Conservation (phyloP, 2,329 filamentous ascomycete species). For the Monosporascus ibericus region DNA sequence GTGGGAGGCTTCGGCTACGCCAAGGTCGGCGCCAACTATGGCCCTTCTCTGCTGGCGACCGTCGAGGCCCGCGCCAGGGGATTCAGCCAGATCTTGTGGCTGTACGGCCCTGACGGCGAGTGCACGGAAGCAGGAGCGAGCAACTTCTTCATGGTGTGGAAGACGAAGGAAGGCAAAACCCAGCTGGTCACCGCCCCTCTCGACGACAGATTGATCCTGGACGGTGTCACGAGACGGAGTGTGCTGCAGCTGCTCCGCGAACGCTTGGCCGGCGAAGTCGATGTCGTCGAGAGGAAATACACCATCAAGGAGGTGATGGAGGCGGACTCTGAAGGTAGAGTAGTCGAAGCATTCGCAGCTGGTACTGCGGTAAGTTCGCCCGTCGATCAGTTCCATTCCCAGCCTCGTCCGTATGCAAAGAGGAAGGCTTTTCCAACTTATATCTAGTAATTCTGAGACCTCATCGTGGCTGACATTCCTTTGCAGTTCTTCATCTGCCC, state of each 20-base stretch:
- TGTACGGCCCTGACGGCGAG: conserved; percentile 69
- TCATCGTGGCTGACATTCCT: conserved; percentile 5
- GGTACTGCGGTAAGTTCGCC: conserved; percentile 68
- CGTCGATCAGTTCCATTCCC: neutral
- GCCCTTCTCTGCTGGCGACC: conserved; percentile 73
- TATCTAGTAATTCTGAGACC: no score
- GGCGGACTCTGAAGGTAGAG: conserved; percentile 65
- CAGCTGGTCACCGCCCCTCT: conserved; percentile 80
- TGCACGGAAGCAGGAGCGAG: conserved; percentile 89
- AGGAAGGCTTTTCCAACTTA: neutral
- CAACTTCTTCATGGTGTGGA: conserved; percentile 88
- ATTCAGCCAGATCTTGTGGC: conserved; percentile 89
- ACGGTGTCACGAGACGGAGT: conserved; percentile 80
- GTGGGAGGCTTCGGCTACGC: conserved; percentile 88
- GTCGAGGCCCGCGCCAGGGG: conserved; percentile 66
- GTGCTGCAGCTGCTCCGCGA: conserved; percentile 66
- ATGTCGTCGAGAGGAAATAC: conserved; percentile 77
- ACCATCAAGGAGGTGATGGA: conserved; percentile 72
- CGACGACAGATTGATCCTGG: conserved; percentile 76
- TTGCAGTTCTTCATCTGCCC: conserved; percentile 63
- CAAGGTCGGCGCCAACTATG: conserved; percentile 92
- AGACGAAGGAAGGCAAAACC: conserved; percentile 53
- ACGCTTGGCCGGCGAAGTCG: conserved; percentile 52
- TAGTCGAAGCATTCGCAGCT: conserved; percentile 79
- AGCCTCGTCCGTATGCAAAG: neutral